phyloP scores from a whole-genome alignment of 257 asterid species.

The Solanum clarkiae region DNA sequence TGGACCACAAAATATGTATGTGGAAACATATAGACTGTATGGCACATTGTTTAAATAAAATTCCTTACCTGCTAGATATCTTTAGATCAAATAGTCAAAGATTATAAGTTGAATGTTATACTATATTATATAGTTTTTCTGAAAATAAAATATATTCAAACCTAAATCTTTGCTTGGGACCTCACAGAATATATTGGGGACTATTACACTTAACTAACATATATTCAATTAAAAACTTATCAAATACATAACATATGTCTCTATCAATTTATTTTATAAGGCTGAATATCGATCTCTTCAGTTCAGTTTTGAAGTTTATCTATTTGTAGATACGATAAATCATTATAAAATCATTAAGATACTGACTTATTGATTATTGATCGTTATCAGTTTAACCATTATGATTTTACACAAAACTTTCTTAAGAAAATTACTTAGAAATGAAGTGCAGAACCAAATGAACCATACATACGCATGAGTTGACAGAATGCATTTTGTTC shows the following conservation, averaged over 20 bases:
- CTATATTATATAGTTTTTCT: not conserved
- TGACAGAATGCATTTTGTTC: too few relatives aligned
- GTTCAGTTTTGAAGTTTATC: too few relatives aligned
- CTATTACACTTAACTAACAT: not conserved
- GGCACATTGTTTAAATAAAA: not conserved
- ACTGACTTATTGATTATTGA: too few relatives aligned
- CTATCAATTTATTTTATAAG: not conserved
- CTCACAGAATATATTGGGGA: not conserved
- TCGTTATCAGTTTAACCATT: too few relatives aligned
- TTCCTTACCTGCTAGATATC: not conserved
- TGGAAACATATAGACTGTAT: not conserved
- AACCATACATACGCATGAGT: too few relatives aligned
- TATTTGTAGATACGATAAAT: too few relatives aligned
- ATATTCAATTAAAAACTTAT: not conserved
- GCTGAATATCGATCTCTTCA: too few relatives aligned
- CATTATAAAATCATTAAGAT: too few relatives aligned
- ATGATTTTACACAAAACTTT: too few relatives aligned
- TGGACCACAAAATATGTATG: not conserved
- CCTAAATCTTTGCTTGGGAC: constrained; percentile 10
- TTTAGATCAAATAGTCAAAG: constrained; percentile 13
- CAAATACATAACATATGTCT: not conserved
- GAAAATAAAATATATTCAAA: not conserved
- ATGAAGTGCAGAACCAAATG: too few relatives aligned
- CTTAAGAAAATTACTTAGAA: too few relatives aligned
- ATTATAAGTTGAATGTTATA: constrained; percentile 7